Base-by-base conservation (phyloP, 2,329 filamentous ascomycete species). In the Stemphylium lycopersici region DNA sequence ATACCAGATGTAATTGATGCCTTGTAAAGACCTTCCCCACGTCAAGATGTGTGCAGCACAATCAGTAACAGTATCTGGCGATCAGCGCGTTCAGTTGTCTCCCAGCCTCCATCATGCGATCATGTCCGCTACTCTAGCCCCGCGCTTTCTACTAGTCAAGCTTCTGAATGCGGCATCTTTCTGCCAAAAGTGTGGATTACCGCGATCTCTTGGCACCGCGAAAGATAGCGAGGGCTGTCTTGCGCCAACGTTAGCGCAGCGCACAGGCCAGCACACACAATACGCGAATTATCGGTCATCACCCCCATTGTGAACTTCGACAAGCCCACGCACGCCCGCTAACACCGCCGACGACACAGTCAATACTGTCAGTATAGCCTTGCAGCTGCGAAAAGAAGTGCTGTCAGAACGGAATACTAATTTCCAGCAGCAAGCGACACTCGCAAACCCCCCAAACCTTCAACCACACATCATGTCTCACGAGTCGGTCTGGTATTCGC, bases 401-500 rank as follows among this genome's bases (percentile, higher is more conserved):
- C 26, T 29, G 26, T 29, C 11, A 22, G 13, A 36, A 52, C 2
- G 6, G 15, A 16, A 43, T 12, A 47, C 42, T 46, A 37, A 26
- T 38, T 54, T 20, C 5, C 24, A 32, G 20, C n/a, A 55, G 52
- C 42, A 46, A 38, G 42, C 33, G 40, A 52, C 42, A 51, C 18
- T 32, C 33, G 33, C 43, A 62, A 58, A 50, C 61, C 55, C 56
- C 58, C 26, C 38, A 37, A 59, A 48, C 56, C 51, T 57, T 42
- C 58, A 71, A 69, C 76, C 76, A 78, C 79, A 81, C 81, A 88
- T 77, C 77, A 90, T 90, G 88, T 88, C 88, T 81, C 88, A 90
- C 92, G 93, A 98, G 86, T 92, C 90, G 58, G 92, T 98, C 84
- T 99, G 93, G 93, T 96, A 96, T 89, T 96, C 92, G 78, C 93